Evolutionary conservation across 1,284 basidiomycete genomes (phyloP).

Genomic region (Ustilago cynodontis): DNA sequence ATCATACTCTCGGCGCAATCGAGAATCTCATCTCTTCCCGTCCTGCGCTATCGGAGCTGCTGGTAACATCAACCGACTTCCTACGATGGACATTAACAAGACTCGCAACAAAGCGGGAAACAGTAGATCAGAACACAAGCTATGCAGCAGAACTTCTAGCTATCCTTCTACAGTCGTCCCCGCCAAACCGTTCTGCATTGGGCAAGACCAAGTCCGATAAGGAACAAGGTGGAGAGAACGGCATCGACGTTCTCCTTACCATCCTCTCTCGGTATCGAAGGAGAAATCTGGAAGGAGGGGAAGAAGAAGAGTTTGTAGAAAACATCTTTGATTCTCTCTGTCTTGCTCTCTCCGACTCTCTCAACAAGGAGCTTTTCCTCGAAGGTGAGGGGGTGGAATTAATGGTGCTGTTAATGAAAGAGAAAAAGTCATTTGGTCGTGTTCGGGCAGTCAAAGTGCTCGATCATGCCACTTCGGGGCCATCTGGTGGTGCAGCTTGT

Average conservation of each 20-base stretch:
- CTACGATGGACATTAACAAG: constrained; percentile 82
- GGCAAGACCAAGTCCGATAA: constrained; percentile 12
- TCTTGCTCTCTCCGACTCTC: constrained; percentile 74
- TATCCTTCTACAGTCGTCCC: constrained; percentile 79
- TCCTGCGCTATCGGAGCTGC: constrained; percentile 76
- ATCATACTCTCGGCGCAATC: constrained; percentile 77
- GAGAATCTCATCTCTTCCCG: constrained; percentile 92
- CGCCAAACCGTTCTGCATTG: constrained; percentile 25
- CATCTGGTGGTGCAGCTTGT: constrained; percentile 71
- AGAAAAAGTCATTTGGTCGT: constrained; percentile 80
- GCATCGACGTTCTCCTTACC: constrained; percentile 82
- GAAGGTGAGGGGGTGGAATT: constrained; percentile 94
- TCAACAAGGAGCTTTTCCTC: constrained; percentile 70
- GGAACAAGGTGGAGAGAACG: constrained; percentile 74
- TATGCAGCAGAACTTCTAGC: constrained; percentile 77
- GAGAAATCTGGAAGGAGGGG: constrained; percentile 82
- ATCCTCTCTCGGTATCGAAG: constrained; percentile 80
- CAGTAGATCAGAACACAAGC: constrained; percentile 68
- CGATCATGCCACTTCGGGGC: constrained; percentile 91
- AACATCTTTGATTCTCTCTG: constrained; percentile 92
- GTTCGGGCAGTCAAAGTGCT: constrained; percentile 77
- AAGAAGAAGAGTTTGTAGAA: constrained; percentile 97
- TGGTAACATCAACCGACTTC: constrained; percentile 81
- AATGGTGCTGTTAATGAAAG: constrained; percentile 91
- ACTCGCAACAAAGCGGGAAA: constrained; percentile 69